Evolutionary conservation across 2,329 filamentous ascomycete genomes (phyloP).

Genomic region (Aspergillus calidoustus): DNA sequence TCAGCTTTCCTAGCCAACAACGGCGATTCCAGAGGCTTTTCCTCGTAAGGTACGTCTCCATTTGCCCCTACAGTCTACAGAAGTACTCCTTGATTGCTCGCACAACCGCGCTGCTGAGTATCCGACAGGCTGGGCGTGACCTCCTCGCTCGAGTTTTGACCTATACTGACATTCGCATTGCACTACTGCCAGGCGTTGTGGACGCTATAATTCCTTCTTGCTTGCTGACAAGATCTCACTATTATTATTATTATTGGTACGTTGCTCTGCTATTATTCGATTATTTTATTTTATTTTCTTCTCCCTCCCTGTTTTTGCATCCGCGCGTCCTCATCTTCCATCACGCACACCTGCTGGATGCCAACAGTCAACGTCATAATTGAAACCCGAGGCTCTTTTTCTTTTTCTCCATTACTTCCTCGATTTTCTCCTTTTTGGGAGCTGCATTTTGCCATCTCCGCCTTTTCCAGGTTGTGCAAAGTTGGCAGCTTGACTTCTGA

Average conservation of each 20-base stretch:
- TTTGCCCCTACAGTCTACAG: slow-evolving; percentile 21
- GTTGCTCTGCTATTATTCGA: slow-evolving; percentile 18
- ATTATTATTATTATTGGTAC: background rate
- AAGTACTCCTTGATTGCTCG: slow-evolving; percentile 14
- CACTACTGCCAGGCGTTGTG: slow-evolving; percentile 27
- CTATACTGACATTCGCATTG: slow-evolving; percentile 27
- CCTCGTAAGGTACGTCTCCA: background rate
- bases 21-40: background rate
- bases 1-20: background rate
- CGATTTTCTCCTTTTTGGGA: slow-evolving; percentile 22
- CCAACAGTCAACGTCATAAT: slow-evolving; percentile 35
- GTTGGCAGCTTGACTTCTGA: slow-evolving; percentile 24
- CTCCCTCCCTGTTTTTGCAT: slow-evolving; percentile 1
- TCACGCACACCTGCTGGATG: slow-evolving; percentile 2
- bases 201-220: slow-evolving; percentile 22
- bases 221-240: slow-evolving; percentile 19
- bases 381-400: slow-evolving; percentile 31
- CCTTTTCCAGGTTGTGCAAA: slow-evolving; percentile 25
- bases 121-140: slow-evolving; percentile 17
- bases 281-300: slow-evolving; percentile 17
- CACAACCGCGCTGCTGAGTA: slow-evolving; percentile 5
- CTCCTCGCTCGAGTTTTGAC: slow-evolving; percentile 24
- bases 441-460: slow-evolving; percentile 23
- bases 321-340: slow-evolving; percentile 2
- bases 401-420: slow-evolving; percentile 20